A percentile compares a stretch with the other conserved stretches of the same genome.
Conservation (phyloP, 2,329 filamentous ascomycete genomes). For the Cercospora sesami region DNA sequence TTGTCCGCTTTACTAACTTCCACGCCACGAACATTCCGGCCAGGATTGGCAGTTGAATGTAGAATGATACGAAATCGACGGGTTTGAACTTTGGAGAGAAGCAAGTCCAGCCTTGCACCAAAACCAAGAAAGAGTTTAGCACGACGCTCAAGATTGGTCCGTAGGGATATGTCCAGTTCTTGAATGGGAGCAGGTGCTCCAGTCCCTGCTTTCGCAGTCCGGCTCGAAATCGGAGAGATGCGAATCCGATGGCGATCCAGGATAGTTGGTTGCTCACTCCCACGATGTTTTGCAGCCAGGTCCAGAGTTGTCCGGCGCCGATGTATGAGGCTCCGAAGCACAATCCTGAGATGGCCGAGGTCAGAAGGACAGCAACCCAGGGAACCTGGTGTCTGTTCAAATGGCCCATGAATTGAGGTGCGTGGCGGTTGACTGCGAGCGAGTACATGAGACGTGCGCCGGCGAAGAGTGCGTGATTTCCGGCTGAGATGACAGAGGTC, state of each 20-base stretch:
- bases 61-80: slow-evolving; percentile 61
- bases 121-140: slow-evolving; percentile 60
- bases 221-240: slow-evolving; percentile 64
- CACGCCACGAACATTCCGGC: slow-evolving; percentile 56
- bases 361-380: slow-evolving; percentile 49
- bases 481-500: slow-evolving; percentile 59
- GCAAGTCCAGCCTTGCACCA: slow-evolving; percentile 64
- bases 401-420: slow-evolving; percentile 56
- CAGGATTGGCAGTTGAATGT: slow-evolving; percentile 64
- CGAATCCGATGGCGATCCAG: slow-evolving; percentile 65
- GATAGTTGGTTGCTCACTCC: slow-evolving; percentile 68
- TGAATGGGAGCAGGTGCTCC: slow-evolving; percentile 62
- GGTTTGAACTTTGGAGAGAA: slow-evolving; percentile 61
- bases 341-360: slow-evolving; percentile 43
- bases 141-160: slow-evolving; percentile 59
- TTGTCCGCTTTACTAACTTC: slow-evolving; percentile 55
- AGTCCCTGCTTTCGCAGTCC: slow-evolving; percentile 60
- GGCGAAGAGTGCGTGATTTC: slow-evolving; percentile 60
- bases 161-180: slow-evolving; percentile 66
- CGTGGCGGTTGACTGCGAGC: slow-evolving; percentile 56
- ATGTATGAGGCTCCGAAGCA: slow-evolving; percentile 68
- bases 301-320: slow-evolving; percentile 63
- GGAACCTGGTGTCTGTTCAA: slow-evolving; percentile 56
- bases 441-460: slow-evolving; percentile 60
- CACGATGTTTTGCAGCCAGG: slow-evolving; percentile 67